These are phyloP conservation scores for Vitis hybrid DNA, from an alignment of 177 flowering plant species.

Conservation along the genomic window DNA sequence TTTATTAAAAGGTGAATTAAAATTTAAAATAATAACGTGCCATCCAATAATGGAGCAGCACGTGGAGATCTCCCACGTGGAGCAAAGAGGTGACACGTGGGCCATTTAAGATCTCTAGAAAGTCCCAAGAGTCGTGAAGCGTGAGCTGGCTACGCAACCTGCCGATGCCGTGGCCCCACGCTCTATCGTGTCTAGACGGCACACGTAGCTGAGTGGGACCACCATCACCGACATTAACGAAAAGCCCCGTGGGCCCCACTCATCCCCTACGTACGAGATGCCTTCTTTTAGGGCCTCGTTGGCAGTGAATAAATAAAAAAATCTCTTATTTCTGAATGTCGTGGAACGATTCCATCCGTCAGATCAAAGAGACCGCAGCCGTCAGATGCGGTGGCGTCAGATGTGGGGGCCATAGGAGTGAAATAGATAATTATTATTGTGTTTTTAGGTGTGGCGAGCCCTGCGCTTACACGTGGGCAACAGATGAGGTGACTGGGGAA, in stretches of 20 bases:
- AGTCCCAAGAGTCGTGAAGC: background rate
- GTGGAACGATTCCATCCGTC: slow-evolving; percentile 1
- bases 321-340: background rate
- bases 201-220: slow-evolving; percentile 23
- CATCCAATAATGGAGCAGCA: background rate
- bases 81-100: slow-evolving; percentile 11
- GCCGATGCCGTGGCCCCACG: slow-evolving; percentile 9
- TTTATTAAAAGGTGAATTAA: too few relatives aligned
- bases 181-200: background rate
- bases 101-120: slow-evolving; percentile 12
- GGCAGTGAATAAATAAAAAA: slow-evolving; percentile 8
- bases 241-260: slow-evolving; percentile 20
- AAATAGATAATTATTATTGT: background rate
- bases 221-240: slow-evolving; percentile 17
- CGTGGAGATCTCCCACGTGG: slow-evolving; percentile 17
- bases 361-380: background rate
- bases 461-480: slow-evolving; percentile 16
- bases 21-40: too few relatives aligned
- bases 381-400: background rate
- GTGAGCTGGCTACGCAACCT: slow-evolving; percentile 32
- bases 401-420: background rate
- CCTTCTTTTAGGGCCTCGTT: slow-evolving; percentile 14
- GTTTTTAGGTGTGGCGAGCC: background rate
- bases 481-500: slow-evolving; percentile 14
- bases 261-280: slow-evolving; percentile 4